A percentile compares a stretch with the other conserved stretches of the same genome.
Evolutionary conservation across 495 filamentous ascomycete genomes (phyloP).

Genomic region (Talaromyces liani): DNA sequence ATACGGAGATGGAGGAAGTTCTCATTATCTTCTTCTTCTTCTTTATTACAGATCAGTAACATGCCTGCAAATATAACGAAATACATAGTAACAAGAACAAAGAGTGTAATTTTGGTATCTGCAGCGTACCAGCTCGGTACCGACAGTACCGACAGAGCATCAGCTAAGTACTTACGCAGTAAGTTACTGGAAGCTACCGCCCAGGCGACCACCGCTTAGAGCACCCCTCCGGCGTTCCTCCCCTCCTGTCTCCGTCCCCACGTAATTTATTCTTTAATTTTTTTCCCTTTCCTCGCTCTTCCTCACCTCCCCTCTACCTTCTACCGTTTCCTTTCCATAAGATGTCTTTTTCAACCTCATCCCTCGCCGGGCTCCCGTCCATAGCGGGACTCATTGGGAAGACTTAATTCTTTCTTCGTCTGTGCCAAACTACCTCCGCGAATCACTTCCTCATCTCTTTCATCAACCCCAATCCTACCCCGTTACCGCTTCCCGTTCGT

Average conservation of each 20-base stretch:
- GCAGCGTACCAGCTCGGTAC: not conserved
- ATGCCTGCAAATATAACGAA: not conserved
- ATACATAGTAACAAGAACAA: not conserved
- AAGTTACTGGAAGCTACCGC: not conserved
- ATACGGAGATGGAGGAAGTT: not conserved
- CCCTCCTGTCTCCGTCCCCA: conserved; percentile 16
- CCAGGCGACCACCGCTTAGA: not conserved
- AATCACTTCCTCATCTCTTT: conserved; percentile 10
- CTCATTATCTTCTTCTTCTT: not conserved
- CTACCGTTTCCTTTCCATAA: conserved; percentile 17
- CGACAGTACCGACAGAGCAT: too few relatives aligned
- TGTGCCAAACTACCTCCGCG: conserved; percentile 9
- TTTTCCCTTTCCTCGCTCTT: conserved; percentile 19
- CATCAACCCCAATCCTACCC: conserved; percentile 12
- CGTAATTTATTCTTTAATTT: conserved; percentile 13
- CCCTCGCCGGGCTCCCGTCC: conserved; percentile 30
- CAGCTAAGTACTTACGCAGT: too few relatives aligned
- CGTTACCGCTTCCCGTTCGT: not conserved
- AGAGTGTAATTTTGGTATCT: not conserved
- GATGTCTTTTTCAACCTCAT: conserved; percentile 31
- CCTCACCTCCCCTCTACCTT: conserved; percentile 21
- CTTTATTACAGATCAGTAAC: not conserved
- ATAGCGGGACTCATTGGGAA: conserved; percentile 37
- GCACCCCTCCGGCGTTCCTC: not conserved
- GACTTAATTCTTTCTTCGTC: conserved; percentile 21